Percentiles rank a stretch among this genome's conserved stretches.
Conservation (phyloP, 139 green algal genomes). For the Mesostigma viride region DNA sequence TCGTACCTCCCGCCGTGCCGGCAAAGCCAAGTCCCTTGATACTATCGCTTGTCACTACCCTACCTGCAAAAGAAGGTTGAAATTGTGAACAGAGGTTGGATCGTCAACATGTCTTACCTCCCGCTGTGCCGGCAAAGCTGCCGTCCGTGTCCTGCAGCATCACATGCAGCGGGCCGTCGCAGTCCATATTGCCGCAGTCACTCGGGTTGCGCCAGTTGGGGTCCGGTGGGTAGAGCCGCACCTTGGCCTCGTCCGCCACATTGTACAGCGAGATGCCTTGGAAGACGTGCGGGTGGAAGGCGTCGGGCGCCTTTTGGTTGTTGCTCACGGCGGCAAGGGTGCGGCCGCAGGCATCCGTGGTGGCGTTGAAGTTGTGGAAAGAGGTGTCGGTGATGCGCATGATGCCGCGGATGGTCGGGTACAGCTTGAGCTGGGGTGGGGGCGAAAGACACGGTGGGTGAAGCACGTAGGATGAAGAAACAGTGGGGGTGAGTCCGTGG, state of each 20-base stretch:
- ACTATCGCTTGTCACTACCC: too few relatives aligned
- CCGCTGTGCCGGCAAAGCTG: not conserved
- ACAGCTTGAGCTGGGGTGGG: slow-evolving; percentile 32
- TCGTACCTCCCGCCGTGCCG: too few relatives aligned
- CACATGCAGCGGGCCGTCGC: slow-evolving; percentile 37
- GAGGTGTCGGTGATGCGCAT: slow-evolving; percentile 22
- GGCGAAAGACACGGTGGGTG: too few relatives aligned
- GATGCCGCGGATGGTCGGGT: slow-evolving; percentile 31
- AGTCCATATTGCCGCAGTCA: slow-evolving; percentile 43
- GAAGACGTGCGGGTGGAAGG: slow-evolving; percentile 42
- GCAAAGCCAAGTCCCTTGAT: too few relatives aligned
- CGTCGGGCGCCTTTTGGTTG: slow-evolving; percentile 37
- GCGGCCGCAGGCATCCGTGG: slow-evolving; percentile 7
- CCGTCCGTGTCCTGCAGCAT: slow-evolving; percentile 9
- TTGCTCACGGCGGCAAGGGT: slow-evolving; percentile 34
- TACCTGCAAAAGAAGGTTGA: too few relatives aligned
- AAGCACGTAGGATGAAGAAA: too few relatives aligned
- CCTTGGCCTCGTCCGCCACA: slow-evolving; percentile 16
- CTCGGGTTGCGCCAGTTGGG: slow-evolving; percentile 36
- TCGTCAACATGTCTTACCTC: too few relatives aligned
- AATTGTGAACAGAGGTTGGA: too few relatives aligned
- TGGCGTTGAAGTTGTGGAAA: slow-evolving; percentile 38
- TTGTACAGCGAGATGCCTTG: slow-evolving; percentile 9
- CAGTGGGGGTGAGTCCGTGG: too few relatives aligned
- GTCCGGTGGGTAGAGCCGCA: slow-evolving; percentile 20